phyloP scores from a whole-genome alignment of 1,139 yeast species.

The Kodamaea alishanica region DNA sequence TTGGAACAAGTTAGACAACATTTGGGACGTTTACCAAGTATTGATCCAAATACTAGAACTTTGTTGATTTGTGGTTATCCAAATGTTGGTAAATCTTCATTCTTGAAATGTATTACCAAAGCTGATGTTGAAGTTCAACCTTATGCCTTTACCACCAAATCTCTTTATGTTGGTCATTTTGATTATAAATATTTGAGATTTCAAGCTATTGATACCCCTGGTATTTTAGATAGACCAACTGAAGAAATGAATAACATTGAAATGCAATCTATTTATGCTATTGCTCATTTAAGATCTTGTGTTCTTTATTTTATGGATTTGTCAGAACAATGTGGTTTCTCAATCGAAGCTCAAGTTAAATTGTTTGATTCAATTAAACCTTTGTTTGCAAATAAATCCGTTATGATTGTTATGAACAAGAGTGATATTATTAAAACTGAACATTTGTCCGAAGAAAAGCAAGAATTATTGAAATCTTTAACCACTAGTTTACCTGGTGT shows the following conservation, averaged over 20 bases:
- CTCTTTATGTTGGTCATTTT: constrained; percentile 93
- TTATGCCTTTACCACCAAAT: constrained; percentile 95
- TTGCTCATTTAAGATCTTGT: constrained; percentile 96
- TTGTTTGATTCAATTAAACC: constrained; percentile 96
- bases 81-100: constrained; percentile 97
- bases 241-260: constrained; percentile 99
- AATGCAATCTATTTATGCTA: constrained; percentile 98
- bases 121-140: constrained; percentile 99
- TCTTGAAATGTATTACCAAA: constrained; percentile 86
- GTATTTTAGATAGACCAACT: constrained; percentile 96
- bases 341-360: constrained; percentile 95
- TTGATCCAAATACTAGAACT: constrained; percentile 98
- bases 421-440: constrained; percentile 84
- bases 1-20: constrained; percentile 99
- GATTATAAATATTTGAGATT: constrained; percentile 95
- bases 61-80: constrained; percentile 97
- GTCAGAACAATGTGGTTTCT: constrained; percentile 98
- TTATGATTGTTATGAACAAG: constrained; percentile 92
- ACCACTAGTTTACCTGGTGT: constrained; percentile 63
- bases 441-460: constrained; percentile 75
- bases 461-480: constrained; percentile 64
- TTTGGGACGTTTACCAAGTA: constrained; percentile 95
- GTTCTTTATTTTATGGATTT: constrained; percentile 97
- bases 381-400: constrained; percentile 92
- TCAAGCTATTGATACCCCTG: constrained; percentile 99